Percentiles rank a stretch among this genome's conserved stretches.
Evolutionary conservation across 306 rosid species (phyloP).

Genomic region (Trifolium fragiferum): DNA sequence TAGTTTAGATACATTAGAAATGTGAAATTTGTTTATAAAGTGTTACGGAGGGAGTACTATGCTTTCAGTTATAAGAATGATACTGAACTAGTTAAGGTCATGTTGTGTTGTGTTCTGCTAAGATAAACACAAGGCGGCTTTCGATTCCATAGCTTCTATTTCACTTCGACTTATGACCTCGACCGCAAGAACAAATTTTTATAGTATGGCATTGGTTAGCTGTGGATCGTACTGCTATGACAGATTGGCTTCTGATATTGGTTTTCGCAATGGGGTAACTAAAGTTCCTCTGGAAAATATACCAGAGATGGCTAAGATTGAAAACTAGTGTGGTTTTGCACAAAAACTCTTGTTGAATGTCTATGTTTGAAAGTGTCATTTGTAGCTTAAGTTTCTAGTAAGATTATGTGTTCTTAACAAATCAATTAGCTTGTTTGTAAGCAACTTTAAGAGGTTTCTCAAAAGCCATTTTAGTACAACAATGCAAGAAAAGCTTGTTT

Average conservation of each 20-base stretch:
- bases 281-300: conserved; percentile 64
- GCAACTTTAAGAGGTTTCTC: neutral
- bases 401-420: conserved; percentile 14
- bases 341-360: no score
- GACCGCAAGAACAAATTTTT: conserved; percentile 1
- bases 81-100: neutral
- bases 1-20: no score
- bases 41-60: no score
- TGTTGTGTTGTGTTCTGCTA: conserved; percentile 21
- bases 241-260: conserved; percentile 59
- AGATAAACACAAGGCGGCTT: conserved; percentile 52
- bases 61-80: no score
- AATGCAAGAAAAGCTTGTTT: neutral
- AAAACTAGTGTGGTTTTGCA: no score
- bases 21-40: no score
- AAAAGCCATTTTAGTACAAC: neutral
- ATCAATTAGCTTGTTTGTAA: neutral
- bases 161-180: conserved; percentile 48
- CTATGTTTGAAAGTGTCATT: no score
- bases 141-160: conserved; percentile 50
- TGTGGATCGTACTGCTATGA: conserved; percentile 54
- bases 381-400: neutral
- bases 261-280: conserved; percentile 40
- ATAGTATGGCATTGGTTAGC: conserved; percentile 53
- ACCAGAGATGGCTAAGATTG: neutral